Percentiles rank a stretch among this genome's conserved stretches.
Conservation (phyloP, 2,329 filamentous ascomycete genomes). For the Phoma herbarum region DNA sequence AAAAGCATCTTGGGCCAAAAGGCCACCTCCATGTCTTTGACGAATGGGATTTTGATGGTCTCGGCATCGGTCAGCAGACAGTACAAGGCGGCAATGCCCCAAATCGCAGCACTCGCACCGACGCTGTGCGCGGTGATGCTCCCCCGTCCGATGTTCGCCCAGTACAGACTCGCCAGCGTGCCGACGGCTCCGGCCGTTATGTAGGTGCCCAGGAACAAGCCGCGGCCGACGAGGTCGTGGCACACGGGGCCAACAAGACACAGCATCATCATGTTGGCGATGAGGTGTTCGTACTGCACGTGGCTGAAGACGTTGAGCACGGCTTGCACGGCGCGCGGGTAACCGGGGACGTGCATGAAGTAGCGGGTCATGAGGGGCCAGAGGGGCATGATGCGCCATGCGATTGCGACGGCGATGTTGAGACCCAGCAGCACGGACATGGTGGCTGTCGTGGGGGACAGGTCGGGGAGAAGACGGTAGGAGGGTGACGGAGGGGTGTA, state of each 20-base stretch:
- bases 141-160: conserved; percentile 45
- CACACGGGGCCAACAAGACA: conserved; percentile 68
- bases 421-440: conserved; percentile 67
- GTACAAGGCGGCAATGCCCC: conserved; percentile 44
- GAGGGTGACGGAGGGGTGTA: conserved; percentile 43
- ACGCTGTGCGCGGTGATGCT: conserved; percentile 41
- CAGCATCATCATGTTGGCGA: conserved; percentile 71
- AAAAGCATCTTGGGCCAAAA: conserved; percentile 47
- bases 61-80: conserved; percentile 46
- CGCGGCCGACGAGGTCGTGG: conserved; percentile 49
- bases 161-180: conserved; percentile 42
- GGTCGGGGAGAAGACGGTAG: conserved; percentile 46
- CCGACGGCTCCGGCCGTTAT: conserved; percentile 47
- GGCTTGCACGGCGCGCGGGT: conserved; percentile 68
- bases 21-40: conserved; percentile 35
- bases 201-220: conserved; percentile 48
- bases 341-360: conserved; percentile 55
- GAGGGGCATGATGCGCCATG: conserved; percentile 70
- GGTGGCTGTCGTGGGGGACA: conserved; percentile 54
- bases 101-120: conserved; percentile 47
- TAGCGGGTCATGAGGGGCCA: conserved; percentile 75
- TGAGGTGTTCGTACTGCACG: conserved; percentile 64
- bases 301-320: conserved; percentile 76
- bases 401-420: conserved; percentile 65
- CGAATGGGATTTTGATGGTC: conserved; percentile 41